Evolutionary conservation across 2,329 filamentous ascomycete genomes (phyloP).

Genomic region (Macroventuria anomochaeta): DNA sequence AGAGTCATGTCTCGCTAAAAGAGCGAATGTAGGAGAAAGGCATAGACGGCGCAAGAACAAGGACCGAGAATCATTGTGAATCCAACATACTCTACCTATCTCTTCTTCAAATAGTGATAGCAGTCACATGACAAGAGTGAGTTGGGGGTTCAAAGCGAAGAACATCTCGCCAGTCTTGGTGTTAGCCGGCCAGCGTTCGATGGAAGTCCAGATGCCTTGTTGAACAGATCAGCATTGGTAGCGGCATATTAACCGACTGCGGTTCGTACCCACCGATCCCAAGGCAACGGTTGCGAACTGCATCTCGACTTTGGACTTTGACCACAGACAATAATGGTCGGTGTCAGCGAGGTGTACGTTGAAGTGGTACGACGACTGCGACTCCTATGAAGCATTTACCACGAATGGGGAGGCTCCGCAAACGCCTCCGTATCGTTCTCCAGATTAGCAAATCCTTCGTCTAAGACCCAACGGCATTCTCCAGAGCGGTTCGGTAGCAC

Average conservation of each 20-base stretch:
- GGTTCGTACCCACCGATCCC: constrained; percentile 11
- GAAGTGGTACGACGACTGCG: constrained; percentile 5
- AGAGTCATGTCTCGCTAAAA: constrained; percentile 1
- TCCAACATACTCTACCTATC: background rate
- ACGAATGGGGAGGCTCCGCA: background rate
- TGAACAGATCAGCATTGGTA: constrained; percentile 5
- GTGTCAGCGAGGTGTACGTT: constrained; percentile 1
- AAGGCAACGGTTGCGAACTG: constrained; percentile 9
- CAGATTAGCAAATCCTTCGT: background rate
- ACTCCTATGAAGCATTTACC: background rate
- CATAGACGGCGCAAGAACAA: constrained; percentile 5
- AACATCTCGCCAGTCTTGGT: background rate
- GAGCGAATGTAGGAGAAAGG: background rate
- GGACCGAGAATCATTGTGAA: background rate
- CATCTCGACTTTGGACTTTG: constrained; percentile 10
- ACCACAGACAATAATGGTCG: background rate
- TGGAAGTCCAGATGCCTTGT: constrained; percentile 8
- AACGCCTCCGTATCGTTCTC: background rate
- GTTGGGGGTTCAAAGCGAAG: background rate
- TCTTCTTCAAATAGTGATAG: background rate
- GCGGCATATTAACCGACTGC: constrained; percentile 17
- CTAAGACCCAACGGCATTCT: background rate
- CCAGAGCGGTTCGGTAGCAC: background rate
- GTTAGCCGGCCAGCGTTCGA: background rate
- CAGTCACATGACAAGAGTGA: background rate